Base-by-base conservation (phyloP, 2,329 filamentous ascomycete genomes). In the Cladosporium oxysporum region DNA sequence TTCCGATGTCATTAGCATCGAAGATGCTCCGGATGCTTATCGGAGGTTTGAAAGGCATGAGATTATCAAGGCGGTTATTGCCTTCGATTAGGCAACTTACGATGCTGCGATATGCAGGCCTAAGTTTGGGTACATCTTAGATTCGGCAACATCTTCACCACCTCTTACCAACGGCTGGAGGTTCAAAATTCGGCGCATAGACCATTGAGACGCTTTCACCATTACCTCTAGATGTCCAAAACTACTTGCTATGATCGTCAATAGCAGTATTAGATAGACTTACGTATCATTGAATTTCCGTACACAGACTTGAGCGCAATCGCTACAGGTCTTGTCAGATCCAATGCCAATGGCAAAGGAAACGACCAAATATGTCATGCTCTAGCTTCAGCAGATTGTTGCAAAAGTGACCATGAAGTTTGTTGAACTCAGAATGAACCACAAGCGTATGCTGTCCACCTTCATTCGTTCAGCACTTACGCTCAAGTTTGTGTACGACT, bases 21-120 rank as follows among this genome's bases (percentile, higher is more conserved):
- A 68, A 37, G 62, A 68, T 8, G 65, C 59, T 0, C 65, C 65
- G 29, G 67, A 67, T 12, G 58, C 66, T 35, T 68, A 63, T 35
- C 53, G 61, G n/a, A 41, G 50, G 3, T 63, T 63, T 18, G 61
- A 63, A 16, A 63, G 61, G 50, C 61, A 63, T 47, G 50, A 63
- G 61, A 47, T 63, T 26, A 23, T 52, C 1, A 63, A 63, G 35
- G 61, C 50, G 7, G 61, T 63, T 14, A 57, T 57, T 29, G 50
- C 61, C 7, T 63, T 63, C 6, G 61, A 63, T 26, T 63, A 47
- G 33, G n/a, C 7, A 4, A 23, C 3, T 21, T 44, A 8, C 1
- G 41, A 12, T 21, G 2, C 4, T 11, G n/a, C 8, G 2, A 8
- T 7, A 1, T 3, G 8, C 21, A 1, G 3, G n/a, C 41, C 12